These are phyloP conservation scores for Myochromella boudieri DNA, from an alignment of 768 basidiomycete genomes.

Conservation along the genomic window DNA sequence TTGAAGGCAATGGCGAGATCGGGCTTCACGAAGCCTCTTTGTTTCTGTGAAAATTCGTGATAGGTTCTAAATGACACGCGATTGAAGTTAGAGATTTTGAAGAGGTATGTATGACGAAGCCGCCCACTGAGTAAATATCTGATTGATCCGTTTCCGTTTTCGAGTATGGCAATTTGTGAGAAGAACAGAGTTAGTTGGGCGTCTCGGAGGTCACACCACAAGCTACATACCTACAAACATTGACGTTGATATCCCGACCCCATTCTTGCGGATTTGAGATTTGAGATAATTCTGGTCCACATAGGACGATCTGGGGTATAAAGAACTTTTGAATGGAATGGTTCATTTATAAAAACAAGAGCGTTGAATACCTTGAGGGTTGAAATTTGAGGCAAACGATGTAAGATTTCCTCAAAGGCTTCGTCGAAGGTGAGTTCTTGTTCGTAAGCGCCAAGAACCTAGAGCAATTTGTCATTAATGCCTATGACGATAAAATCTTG, in stretches of 20 bases:
- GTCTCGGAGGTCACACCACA: not conserved
- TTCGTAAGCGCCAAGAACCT: conserved; percentile 29
- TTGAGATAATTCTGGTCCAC: conserved; percentile 7
- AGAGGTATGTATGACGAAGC: too few species aligned
- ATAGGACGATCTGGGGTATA: conserved; percentile 9
- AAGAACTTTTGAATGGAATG: not conserved
- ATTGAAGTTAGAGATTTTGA: not conserved
- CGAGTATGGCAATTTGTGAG: conserved; percentile 24
- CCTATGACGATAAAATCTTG: too few species aligned
- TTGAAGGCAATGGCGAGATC: conserved; percentile 39
- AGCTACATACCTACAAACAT: conserved; percentile 29
- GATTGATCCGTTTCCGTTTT: conserved; percentile 25
- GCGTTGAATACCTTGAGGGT: conserved; percentile 21
- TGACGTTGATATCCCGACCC: conserved; percentile 20
- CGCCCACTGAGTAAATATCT: conserved; percentile 23
- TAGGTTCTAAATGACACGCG: conserved; percentile 31
- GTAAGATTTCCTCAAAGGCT: conserved; percentile 35
- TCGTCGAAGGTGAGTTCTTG: conserved; percentile 19
- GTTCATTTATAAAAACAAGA: not conserved
- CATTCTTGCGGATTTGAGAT: not conserved
- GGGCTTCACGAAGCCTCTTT: conserved; percentile 21
- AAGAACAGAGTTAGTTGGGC: not conserved
- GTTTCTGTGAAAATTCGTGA: conserved; percentile 22
- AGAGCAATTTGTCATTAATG: not conserved
- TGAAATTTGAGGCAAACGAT: conserved; percentile 30